Percentiles rank a stretch among this genome's conserved stretches.
These are phyloP conservation scores for Sarcocystis neurona DNA, from an alignment of 169 alveolate genomes.

Conservation along the genomic window DNA sequence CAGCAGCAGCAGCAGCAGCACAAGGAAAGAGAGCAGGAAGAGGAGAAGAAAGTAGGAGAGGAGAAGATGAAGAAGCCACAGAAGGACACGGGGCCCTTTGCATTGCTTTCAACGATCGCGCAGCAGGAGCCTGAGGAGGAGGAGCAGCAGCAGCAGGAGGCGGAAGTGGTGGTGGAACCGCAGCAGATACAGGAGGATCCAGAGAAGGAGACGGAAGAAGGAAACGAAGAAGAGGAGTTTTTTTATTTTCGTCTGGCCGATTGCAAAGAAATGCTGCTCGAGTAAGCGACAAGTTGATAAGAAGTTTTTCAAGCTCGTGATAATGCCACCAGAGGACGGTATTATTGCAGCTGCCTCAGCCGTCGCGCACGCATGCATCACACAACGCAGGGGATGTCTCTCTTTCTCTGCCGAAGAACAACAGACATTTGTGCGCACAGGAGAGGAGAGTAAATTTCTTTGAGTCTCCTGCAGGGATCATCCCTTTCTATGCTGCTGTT, in stretches of 20 bases:
- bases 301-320: too few species aligned
- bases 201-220: not conserved
- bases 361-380: too few species aligned
- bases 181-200: not conserved
- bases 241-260: constrained; percentile 85
- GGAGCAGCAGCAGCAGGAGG: not conserved
- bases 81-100: not conserved
- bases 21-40: constrained; percentile 65
- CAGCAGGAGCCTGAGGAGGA: not conserved
- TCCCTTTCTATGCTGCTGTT: too few species aligned
- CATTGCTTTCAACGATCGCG: not conserved
- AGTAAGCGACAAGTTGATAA: not conserved
- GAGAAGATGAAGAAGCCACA: not conserved
- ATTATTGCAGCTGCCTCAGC: too few species aligned
- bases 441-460: too few species aligned
- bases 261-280: constrained; percentile 74
- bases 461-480: too few species aligned
- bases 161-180: too few species aligned
- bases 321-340: too few species aligned
- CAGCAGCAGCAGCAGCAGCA: constrained; percentile 60
- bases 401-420: too few species aligned
- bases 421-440: too few species aligned
- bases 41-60: constrained; percentile 70
- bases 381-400: too few species aligned
- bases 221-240: not conserved